phyloP scores from a whole-genome alignment of 2,329 filamentous ascomycete genomes.

The Colletotrichum limetticola region DNA sequence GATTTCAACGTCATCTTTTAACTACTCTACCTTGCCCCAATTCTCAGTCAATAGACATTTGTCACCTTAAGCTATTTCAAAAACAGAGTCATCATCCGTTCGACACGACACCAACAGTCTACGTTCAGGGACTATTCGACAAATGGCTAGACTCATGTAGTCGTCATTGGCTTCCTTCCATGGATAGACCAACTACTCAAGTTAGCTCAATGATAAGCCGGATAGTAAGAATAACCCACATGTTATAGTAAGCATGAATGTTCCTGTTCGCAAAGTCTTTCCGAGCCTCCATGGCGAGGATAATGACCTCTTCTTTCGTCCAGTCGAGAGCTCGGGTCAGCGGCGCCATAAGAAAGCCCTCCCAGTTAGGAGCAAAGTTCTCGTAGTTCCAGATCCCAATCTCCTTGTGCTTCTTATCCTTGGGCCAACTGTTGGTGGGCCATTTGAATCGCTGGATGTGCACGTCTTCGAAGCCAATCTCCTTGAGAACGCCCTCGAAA shows the following conservation, averaged over 20 bases:
- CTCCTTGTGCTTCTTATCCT: constrained; percentile 42
- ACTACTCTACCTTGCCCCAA: too few species aligned
- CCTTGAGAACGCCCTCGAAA: background rate
- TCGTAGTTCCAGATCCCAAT: constrained; percentile 39
- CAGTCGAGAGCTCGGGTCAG: constrained; percentile 50
- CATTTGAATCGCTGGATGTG: constrained; percentile 42
- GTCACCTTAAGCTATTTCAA: too few species aligned
- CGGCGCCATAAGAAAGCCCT: constrained; percentile 49
- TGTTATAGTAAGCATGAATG: constrained; percentile 50
- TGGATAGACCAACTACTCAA: constrained; percentile 25
- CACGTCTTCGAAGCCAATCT: constrained; percentile 45
- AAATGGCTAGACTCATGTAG: too few species aligned
- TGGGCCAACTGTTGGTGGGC: constrained; percentile 45
- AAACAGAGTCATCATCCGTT: too few species aligned
- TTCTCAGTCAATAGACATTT: too few species aligned
- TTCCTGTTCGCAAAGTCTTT: constrained; percentile 45
- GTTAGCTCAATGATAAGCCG: background rate
- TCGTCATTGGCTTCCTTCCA: too few species aligned
- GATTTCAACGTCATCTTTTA: too few species aligned
- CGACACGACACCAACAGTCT: too few species aligned
- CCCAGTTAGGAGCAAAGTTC: constrained; percentile 36
- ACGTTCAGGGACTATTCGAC: too few species aligned
- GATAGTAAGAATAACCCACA: constrained; percentile 20
- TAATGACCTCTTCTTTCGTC: constrained; percentile 44
- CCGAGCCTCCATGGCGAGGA: constrained; percentile 45